These are phyloP conservation scores for Stephanodiscus minutulus DNA, from an alignment of 108 stramenopile species.

Conservation along the genomic window DNA sequence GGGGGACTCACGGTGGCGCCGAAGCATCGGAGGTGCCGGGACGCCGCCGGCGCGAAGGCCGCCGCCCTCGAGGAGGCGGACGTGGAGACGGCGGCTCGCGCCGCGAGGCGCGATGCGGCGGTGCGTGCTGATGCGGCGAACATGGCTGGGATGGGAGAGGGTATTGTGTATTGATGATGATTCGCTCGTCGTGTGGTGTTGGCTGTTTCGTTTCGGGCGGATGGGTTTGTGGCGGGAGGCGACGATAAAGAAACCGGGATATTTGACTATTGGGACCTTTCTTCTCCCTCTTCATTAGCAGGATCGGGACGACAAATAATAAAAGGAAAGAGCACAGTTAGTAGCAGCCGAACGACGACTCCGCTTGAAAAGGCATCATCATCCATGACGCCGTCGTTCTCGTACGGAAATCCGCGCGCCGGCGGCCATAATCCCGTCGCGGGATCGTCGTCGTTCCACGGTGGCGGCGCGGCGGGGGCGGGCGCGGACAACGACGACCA, in stretches of 20 bases:
- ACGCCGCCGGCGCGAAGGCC: constrained; percentile 18
- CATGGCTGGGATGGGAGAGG: constrained; percentile 37
- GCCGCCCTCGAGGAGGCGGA: constrained; percentile 39
- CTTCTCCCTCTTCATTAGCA: too few relatives aligned
- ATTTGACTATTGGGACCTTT: too few relatives aligned
- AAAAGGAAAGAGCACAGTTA: neutral
- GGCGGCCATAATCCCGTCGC: constrained; percentile 13
- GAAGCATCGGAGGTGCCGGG: constrained; percentile 50
- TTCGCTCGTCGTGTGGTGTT: too few relatives aligned
- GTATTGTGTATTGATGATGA: too few relatives aligned
- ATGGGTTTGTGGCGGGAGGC: neutral
- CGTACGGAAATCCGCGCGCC: neutral
- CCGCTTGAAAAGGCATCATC: neutral
- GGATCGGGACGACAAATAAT: too few relatives aligned
- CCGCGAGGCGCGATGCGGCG: constrained; percentile 67
- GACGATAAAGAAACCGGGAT: too few relatives aligned
- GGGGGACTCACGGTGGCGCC: constrained; percentile 33
- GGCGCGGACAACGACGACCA: constrained; percentile 14
- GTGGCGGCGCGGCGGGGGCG: too few relatives aligned
- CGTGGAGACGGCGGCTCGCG: constrained; percentile 56
- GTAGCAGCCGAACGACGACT: neutral
- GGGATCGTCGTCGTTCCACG: neutral
- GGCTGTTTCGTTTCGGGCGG: too few relatives aligned
- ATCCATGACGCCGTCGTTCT: neutral
- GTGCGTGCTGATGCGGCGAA: constrained; percentile 77